phyloP scores from a whole-genome alignment of 1,284 basidiomycete species.

The Fistulina hepatica region DNA sequence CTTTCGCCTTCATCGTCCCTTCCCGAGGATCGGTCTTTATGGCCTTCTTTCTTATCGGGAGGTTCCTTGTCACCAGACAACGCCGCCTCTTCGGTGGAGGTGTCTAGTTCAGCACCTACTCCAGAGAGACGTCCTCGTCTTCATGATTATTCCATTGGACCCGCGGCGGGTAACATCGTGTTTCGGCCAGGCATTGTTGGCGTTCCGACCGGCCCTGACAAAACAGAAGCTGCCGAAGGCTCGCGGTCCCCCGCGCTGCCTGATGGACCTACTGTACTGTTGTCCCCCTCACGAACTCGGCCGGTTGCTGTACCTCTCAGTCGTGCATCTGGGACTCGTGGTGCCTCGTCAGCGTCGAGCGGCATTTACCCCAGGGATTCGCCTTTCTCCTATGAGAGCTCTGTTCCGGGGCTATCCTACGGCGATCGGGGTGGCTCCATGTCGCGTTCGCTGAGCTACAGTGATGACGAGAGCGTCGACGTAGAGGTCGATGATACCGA shows the following conservation, averaged over 20 bases:
- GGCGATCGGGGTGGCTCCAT: conserved; percentile 24
- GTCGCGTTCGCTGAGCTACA: conserved; percentile 28
- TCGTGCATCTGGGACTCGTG: conserved; percentile 13
- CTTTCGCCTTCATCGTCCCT: conserved; percentile 65
- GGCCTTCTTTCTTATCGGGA: conserved; percentile 70
- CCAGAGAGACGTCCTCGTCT: conserved; percentile 36
- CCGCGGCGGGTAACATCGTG: conserved; percentile 32
- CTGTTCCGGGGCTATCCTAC: conserved; percentile 10
- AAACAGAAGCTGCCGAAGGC: conserved; percentile 6
- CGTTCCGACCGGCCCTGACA: conserved; percentile 26
- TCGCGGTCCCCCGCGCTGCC: conserved; percentile 3
- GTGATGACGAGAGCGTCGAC: conserved; percentile 21
- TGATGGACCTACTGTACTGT: conserved; percentile 16
- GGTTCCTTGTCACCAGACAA: conserved; percentile 53
- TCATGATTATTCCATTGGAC: conserved; percentile 44
- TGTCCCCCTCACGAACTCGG: conserved; percentile 14
- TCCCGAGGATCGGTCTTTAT: conserved; percentile 84
- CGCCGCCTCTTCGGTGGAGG: conserved; percentile 11
- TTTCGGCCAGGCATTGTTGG: conserved; percentile 49
- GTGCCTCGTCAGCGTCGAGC: conserved; percentile 8
- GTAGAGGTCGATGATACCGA: conserved; percentile 22
- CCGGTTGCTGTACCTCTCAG: not conserved
- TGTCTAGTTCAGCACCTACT: not conserved
- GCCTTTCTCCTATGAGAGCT: conserved; percentile 13
- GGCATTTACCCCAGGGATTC: not conserved